Conservation (phyloP, 805 yeast genomes). For the Tetrapisispora iriomotensis region DNA sequence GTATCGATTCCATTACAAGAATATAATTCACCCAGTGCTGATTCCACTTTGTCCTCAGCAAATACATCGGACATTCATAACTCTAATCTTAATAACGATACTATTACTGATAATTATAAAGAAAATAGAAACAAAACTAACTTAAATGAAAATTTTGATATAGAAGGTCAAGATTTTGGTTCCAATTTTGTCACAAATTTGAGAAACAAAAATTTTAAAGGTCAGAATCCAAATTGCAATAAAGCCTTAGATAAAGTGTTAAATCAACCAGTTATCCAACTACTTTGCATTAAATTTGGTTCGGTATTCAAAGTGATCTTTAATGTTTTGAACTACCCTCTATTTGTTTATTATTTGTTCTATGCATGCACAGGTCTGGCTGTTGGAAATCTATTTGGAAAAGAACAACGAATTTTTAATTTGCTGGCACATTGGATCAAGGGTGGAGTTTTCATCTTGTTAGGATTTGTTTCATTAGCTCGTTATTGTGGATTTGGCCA, state of each 20-base stretch:
- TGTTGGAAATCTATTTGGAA: conserved; percentile 60
- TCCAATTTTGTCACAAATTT: not conserved
- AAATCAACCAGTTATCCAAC: not conserved
- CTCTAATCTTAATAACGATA: not conserved
- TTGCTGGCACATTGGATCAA: conserved; percentile 91
- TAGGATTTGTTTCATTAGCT: conserved; percentile 74
- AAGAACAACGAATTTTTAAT: conserved; percentile 59
- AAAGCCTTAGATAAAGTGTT: not conserved
- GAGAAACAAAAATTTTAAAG: not conserved
- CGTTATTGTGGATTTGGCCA: conserved; percentile 79
- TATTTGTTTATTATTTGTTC: conserved; percentile 49
- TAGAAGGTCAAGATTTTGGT: not conserved
- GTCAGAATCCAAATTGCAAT: not conserved
- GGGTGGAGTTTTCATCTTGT: conserved; percentile 76
- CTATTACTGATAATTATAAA: not conserved
- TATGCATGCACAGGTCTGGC: conserved; percentile 49
- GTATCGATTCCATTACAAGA: conserved; percentile 1
- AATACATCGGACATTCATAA: not conserved
- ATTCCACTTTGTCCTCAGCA: not conserved
- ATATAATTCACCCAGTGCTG: conserved; percentile 1
- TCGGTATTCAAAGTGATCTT: conserved; percentile 34
- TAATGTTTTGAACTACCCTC: conserved; percentile 49
- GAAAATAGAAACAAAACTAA: not conserved
- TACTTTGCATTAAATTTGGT: not conserved
- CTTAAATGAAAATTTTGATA: not conserved